phyloP scores from a whole-genome alignment of 2,329 filamentous ascomycete species.

The Neurospora sp. region DNA sequence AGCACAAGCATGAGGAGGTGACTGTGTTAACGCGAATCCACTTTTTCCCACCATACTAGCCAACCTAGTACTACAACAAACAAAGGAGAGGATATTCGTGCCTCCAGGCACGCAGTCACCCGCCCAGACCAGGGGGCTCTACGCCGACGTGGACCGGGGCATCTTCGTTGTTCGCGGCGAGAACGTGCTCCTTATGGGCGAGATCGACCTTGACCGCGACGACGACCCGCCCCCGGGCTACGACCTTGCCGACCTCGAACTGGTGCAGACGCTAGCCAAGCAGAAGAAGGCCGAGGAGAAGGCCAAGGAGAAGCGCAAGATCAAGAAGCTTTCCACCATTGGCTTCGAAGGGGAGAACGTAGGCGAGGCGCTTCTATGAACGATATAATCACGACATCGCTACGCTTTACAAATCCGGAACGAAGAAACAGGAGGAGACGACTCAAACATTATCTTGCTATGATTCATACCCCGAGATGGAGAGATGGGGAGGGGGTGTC shows the following conservation, averaged over 20 bases:
- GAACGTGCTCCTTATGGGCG: slow-evolving; percentile 90
- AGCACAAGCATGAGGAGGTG: slow-evolving; percentile 1
- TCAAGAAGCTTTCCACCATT: slow-evolving; percentile 62
- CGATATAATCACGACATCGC: background rate
- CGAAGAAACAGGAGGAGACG: background rate
- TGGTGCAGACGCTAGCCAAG: slow-evolving; percentile 61
- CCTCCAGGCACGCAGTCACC: slow-evolving; percentile 32
- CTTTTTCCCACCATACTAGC: slow-evolving; percentile 39
- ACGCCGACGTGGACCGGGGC: slow-evolving; percentile 76
- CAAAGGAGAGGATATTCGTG: slow-evolving; percentile 78
- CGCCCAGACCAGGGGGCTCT: slow-evolving; percentile 43
- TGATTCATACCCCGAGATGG: background rate
- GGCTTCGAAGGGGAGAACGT: slow-evolving; percentile 84
- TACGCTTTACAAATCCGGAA: background rate
- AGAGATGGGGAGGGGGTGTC: background rate
- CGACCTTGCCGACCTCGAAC: slow-evolving; percentile 35
- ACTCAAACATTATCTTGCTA: background rate
- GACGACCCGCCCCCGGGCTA: slow-evolving; percentile 71
- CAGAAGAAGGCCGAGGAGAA: slow-evolving; percentile 61
- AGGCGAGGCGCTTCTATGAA: slow-evolving; percentile 62
- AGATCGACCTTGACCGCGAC: slow-evolving; percentile 94
- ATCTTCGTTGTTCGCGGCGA: slow-evolving; percentile 90
- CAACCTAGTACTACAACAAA: slow-evolving; percentile 90
- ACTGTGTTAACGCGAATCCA: slow-evolving; percentile 16
- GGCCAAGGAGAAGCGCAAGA: slow-evolving; percentile 59